Base-by-base conservation (phyloP, 768 basidiomycete species). In the Daedaleopsis sinensis region DNA sequence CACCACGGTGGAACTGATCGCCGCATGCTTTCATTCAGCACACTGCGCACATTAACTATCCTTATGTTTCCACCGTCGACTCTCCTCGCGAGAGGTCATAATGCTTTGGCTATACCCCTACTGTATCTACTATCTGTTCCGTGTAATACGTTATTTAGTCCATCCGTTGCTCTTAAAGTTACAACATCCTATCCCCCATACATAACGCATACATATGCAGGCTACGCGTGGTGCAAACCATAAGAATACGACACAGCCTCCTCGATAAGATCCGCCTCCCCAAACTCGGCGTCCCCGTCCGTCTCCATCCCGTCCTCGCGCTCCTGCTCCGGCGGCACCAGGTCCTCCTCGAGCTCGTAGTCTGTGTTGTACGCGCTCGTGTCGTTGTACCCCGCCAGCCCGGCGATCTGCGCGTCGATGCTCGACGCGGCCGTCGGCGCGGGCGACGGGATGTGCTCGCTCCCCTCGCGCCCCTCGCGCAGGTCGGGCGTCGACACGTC, bases 361-460 rank as follows among this genome's bases (percentile, higher is more conserved):
- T 85, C 85, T 0, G 86, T 83, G 55, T 82, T 84, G 59, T 87
- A 86, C 27, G 81, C 85, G 61, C 84, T 86, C 65, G 60, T 81
- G 80, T 15, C 64, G 55, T 59, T 50, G 60, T 53, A 56, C 46
- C 48, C 54, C 35, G 49, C 62, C 47, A 51, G 54, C 12, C 65
- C 65, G 36, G 59, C 65, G 55, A 65, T 82, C 32, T 75, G 79
- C 39, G 74, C 67, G 58, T 86, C 84, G 15, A 77, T 76, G 58
- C 79, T 82, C 23, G 85, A 86, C 13, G 76, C 74, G 42, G 75
- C 76, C 4, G 84, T 84, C 19, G 80, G 82, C 32, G 82, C 80
- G 36, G 84, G 84, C 0, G 84, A 85, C 59, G 78, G 68, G 5
- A 75, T 70, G 48, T 77, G 74, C 57, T 79, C 76, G 55, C 58